Base-by-base conservation (phyloP, 2,329 filamentous ascomycete species). In the Aspergillus uvarum region DNA sequence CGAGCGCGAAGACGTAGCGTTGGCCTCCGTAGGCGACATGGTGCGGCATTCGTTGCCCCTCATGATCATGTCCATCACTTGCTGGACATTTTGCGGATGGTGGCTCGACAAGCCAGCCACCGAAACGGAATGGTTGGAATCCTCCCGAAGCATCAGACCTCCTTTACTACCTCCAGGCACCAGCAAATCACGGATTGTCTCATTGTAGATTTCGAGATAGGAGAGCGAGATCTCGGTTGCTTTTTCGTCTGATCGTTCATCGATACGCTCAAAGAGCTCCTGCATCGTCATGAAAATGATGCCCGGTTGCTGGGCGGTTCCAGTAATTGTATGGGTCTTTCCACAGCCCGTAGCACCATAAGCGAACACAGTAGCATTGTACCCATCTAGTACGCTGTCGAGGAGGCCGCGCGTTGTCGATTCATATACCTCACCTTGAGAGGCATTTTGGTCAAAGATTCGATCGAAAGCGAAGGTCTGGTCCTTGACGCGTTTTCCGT, bases 271-370 rank as follows among this genome's bases (percentile, higher is more conserved):
- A 72, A 99, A 99, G 24, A 99, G 82, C 77, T 99, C 95, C 77
- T 98, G 94, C 93, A 99, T 99, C 1, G 95, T 98, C 69, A 99
- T 80, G 79, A 98, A 99, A 74, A 99, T 99, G 70, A 99, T 98
- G 59, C 95, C 95, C 0, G 95, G 95, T 71, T 96, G 90, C 74
- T 96, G 90, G 1, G 92, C 80, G 0, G 94, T 97, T 66, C 95
- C 95, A 3, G 89, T 92, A 71, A 99, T 99, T 10, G 95, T 99
- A 76, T 99, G 95, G 24, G 95, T 99, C 80, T 99, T 99, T 76
- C 95, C 95, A 76, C 95, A 99, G 44, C 95, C 95, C 0, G 95
- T 99, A 44, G 95, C 95, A 67, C 95, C 95, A 76, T 99, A 99
- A 53, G 95, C 95, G 74, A 99, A 99, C 4, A 99, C 95, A 0